Evolutionary conservation across 2,329 filamentous ascomycete genomes (phyloP).

Genomic region (Pseudogymnoascus sp.): DNA sequence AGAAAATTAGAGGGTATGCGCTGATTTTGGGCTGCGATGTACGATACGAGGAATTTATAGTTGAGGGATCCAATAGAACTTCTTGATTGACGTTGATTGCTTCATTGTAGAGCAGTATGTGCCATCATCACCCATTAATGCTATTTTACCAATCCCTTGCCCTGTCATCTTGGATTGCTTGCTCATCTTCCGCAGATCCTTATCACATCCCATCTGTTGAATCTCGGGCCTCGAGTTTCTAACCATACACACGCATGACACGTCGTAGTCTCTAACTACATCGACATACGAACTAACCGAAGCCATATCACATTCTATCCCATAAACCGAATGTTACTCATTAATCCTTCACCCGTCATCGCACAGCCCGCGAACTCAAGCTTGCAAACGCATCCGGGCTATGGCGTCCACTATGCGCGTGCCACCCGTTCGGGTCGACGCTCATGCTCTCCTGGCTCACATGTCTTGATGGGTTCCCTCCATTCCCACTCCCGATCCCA

Average conservation of each 20-base stretch:
- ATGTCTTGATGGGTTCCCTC: conserved; percentile 34
- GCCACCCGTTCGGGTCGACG: conserved; percentile 40
- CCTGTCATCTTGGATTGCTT: not conserved
- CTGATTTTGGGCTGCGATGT: not conserved
- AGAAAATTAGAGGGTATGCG: not conserved
- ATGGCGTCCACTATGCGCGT: conserved; percentile 62
- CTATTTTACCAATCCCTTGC: not conserved
- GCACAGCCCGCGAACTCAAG: conserved; percentile 35
- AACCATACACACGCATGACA: not conserved
- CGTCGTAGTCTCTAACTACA: not conserved
- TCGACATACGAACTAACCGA: not conserved
- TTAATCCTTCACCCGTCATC: not conserved
- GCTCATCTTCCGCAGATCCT: not conserved
- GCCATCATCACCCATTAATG: not conserved
- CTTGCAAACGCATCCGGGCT: conserved; percentile 76
- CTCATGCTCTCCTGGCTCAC: conserved; percentile 64
- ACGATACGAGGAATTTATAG: not conserved
- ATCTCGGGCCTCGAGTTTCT: not conserved
- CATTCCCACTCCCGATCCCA: conserved; percentile 1
- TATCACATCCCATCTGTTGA: not conserved
- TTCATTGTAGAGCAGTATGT: not conserved
- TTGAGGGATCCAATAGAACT: not conserved
- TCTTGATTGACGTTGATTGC: not conserved
- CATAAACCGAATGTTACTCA: not conserved
- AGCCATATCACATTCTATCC: not conserved